phyloP scores from a whole-genome alignment of 2,329 filamentous ascomycete species.

The Pseudocercospora musae region DNA sequence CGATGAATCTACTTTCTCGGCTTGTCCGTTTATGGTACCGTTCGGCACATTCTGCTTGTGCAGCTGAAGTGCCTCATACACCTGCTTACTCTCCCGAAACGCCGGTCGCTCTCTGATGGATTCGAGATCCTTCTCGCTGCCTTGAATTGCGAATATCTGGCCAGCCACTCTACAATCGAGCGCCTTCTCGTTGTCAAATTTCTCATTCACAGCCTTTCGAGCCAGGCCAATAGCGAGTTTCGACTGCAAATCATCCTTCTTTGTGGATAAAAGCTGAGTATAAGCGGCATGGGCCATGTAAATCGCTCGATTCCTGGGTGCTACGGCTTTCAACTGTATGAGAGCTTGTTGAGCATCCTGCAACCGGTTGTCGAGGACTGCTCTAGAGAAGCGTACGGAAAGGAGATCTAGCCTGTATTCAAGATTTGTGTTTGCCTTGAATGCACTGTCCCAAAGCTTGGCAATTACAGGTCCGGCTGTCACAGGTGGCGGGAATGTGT shows the following conservation, averaged over 20 bases:
- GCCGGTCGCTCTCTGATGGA: constrained; percentile 16
- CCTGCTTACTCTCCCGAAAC: constrained; percentile 33
- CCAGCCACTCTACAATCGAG: constrained; percentile 34
- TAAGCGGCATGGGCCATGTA: constrained; percentile 37
- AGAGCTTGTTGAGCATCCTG: constrained; percentile 35
- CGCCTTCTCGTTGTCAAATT: constrained; percentile 29
- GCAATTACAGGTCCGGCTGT: constrained; percentile 30
- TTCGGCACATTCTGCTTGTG: constrained; percentile 11
- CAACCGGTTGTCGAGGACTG: constrained; percentile 31
- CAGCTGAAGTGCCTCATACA: constrained; percentile 27
- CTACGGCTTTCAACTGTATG: constrained; percentile 33
- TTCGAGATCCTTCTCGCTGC: constrained; percentile 28
- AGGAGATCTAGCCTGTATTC: constrained; percentile 29
- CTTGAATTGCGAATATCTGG: constrained; percentile 33
- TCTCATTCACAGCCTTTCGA: constrained; percentile 32
- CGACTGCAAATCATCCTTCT: constrained; percentile 30
- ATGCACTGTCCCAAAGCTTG: constrained; percentile 34
- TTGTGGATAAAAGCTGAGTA: constrained; percentile 32
- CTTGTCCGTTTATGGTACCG: background rate
- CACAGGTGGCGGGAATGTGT: constrained; percentile 27
- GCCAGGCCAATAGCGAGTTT: constrained; percentile 31
- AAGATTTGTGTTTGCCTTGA: constrained; percentile 23
- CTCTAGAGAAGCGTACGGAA: constrained; percentile 30
- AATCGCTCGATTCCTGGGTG: constrained; percentile 30
- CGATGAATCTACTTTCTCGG: background rate